A percentile compares a stretch with the other conserved stretches of the same genome.
Conservation (phyloP, 805 yeast species). For the Wickerhamomyces canadensis region DNA sequence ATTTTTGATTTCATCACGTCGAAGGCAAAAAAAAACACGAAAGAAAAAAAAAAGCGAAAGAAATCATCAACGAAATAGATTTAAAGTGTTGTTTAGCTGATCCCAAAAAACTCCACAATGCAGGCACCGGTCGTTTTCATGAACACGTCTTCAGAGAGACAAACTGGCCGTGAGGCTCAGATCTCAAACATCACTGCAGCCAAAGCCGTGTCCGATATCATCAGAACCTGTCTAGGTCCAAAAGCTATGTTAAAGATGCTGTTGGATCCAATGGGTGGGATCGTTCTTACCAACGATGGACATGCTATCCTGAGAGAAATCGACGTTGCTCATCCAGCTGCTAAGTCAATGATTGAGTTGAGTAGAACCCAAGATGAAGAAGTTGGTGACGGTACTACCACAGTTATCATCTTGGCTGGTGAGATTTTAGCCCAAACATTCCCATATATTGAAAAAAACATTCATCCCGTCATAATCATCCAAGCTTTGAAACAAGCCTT, state of each 20-base stretch:
- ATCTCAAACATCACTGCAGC: slow-evolving; percentile 97
- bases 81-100: no score
- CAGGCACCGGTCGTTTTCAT: slow-evolving; percentile 83
- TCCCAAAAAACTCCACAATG: no score
- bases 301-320: slow-evolving; percentile 97
- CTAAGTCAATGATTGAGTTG: slow-evolving; percentile 95
- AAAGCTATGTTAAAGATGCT: slow-evolving; percentile 98
- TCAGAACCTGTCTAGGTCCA: slow-evolving; percentile 97
- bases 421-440: slow-evolving; percentile 93
- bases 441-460: slow-evolving; percentile 90
- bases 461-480: slow-evolving; percentile 95
- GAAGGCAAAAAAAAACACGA: neutral
- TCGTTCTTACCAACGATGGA: slow-evolving; percentile 95
- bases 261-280: slow-evolving; percentile 91
- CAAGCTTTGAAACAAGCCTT: slow-evolving; percentile 90
- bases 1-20: neutral
- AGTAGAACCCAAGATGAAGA: slow-evolving; percentile 98
- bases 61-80: no score
- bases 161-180: slow-evolving; percentile 96
- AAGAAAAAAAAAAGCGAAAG: neutral
- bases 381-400: slow-evolving; percentile 98
- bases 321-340: slow-evolving; percentile 98
- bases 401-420: slow-evolving; percentile 95
- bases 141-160: slow-evolving; percentile 89
- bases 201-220: slow-evolving; percentile 97